phyloP scores from a whole-genome alignment of 352 stramenopile genomes.

The Phytophthora tentaculata region DNA sequence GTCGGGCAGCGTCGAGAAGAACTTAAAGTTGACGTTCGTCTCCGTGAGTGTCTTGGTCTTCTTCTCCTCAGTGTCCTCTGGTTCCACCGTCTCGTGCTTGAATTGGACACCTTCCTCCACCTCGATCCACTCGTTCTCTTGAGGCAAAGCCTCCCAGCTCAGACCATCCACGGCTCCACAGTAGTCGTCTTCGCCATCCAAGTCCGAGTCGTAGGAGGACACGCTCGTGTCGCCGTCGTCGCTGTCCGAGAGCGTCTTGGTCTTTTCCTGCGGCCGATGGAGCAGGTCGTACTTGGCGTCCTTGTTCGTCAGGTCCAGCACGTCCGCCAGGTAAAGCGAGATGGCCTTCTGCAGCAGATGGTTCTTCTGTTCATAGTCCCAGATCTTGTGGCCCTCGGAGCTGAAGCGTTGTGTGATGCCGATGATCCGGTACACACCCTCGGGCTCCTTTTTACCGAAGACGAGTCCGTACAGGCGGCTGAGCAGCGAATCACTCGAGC shows the following conservation, averaged over 20 bases:
- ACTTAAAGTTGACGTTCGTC: slow-evolving; percentile 38
- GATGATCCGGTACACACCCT: slow-evolving; percentile 40
- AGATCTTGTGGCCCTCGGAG: slow-evolving; percentile 37
- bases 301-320: slow-evolving; percentile 44
- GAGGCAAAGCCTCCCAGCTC: slow-evolving; percentile 46
- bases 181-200: slow-evolving; percentile 15
- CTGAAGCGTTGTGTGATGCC: slow-evolving; percentile 45
- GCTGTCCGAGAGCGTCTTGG: slow-evolving; percentile 8
- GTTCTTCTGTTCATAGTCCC: slow-evolving; percentile 45
- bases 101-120: slow-evolving; percentile 39
- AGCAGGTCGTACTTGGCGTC: slow-evolving; percentile 51
- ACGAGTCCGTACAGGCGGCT: slow-evolving; percentile 9
- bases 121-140: slow-evolving; percentile 51
- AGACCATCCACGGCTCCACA: slow-evolving; percentile 43
- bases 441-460: slow-evolving; percentile 8
- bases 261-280: slow-evolving; percentile 23
- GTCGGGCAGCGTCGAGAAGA: slow-evolving; percentile 30
- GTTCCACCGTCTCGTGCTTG: slow-evolving; percentile 35
- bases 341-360: slow-evolving; percentile 59
- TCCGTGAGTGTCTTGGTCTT: slow-evolving; percentile 30
- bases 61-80: slow-evolving; percentile 28
- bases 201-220: slow-evolving; percentile 24
- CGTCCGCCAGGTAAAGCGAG: slow-evolving; percentile 46
- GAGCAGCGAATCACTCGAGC: slow-evolving; percentile 28
- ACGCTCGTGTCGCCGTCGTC: slow-evolving; percentile 27